Evolutionary conservation across 495 filamentous ascomycete species (phyloP), one percentile per base, ranked within the genome.

Genomic region (Xylaria flabelliformis): DNA sequence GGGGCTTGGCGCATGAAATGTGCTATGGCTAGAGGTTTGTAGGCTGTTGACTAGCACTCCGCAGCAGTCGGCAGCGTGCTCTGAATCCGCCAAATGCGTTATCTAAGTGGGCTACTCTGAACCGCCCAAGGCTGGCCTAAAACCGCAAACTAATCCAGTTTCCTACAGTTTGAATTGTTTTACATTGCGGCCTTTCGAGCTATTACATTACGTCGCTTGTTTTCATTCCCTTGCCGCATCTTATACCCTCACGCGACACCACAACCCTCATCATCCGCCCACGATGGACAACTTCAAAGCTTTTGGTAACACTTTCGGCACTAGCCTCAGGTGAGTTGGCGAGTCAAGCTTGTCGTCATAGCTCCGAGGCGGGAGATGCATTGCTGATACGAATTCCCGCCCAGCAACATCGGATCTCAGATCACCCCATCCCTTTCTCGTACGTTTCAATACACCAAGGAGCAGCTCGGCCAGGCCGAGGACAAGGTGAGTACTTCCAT

Each of bases 381-480:
- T 67, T 58, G 70, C 63, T 67, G 53, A 73, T 69, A 53, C 70
- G 73, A 48, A 70, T 72, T 55, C 59, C 21, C 46, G 46, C 64
- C 51, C 77, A 86, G 85, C 79, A 80, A 76, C 68, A 78, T 86
- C 65, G 83, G 84, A 70, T 81, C 81, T 67, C 84, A 86, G 73
- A 83, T 99, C 84, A 93, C 93, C 73, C 96, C 96, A 34, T 97
- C 97, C 77, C 93, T 94, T 74, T 91, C 93, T 73, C 92, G 96
- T 71, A 97, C 94, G 50, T 94, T 97, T 82, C 96, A 99, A 85
- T 94, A 93, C 85, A 92, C 97, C 80, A 97, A 95, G 84, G 96
- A 99, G 84, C 95, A 97, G 82, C 87, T 98, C 61, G 96, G 96
- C 67, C 94, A 97, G 79, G 94, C 90, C 67, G 96, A 97, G 73